A percentile compares a stretch with the other conserved stretches of the same genome.
Evolutionary conservation across 1,284 basidiomycete genomes (phyloP).

Genomic region (Malassezia slooffiae): DNA sequence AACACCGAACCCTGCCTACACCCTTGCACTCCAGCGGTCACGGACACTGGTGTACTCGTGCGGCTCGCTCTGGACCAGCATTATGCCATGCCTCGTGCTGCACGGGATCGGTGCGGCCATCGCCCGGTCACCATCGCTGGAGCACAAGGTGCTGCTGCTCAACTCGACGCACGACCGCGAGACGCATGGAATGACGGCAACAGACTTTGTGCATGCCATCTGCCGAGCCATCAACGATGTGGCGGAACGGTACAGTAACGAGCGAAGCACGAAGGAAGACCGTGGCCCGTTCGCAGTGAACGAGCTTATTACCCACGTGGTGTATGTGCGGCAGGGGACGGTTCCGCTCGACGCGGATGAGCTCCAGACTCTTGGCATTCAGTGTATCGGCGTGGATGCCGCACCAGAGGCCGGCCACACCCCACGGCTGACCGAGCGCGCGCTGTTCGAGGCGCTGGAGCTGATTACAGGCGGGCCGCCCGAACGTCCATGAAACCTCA

Average conservation of each 20-base stretch:
- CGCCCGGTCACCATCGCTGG: constrained; percentile 60
- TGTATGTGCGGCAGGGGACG: constrained; percentile 57
- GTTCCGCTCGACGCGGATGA: constrained; percentile 8
- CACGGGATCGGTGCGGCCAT: constrained; percentile 70
- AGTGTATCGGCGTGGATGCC: constrained; percentile 6
- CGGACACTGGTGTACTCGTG: constrained; percentile 74
- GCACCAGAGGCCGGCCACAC: neutral
- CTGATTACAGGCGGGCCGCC: no score
- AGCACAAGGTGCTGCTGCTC: constrained; percentile 72
- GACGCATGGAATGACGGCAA: constrained; percentile 69
- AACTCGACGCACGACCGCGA: constrained; percentile 84
- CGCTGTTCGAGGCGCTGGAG: no score
- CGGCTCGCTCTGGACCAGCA: constrained; percentile 77
- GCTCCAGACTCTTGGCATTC: constrained; percentile 6
- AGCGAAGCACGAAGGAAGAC: no score
- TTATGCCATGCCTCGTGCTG: constrained; percentile 79
- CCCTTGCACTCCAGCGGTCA: constrained; percentile 57
- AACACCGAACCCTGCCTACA: constrained; percentile 68
- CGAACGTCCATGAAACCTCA: no score
- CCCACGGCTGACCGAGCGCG: no score
- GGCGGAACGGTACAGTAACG: constrained; percentile 6
- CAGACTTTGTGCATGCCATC: constrained; percentile 70
- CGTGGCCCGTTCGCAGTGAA: no score
- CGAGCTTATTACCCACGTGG: constrained; percentile 62
- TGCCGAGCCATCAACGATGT: constrained; percentile 57